Percentiles rank a stretch among this genome's conserved stretches.
phyloP scores from a whole-genome alignment of 345 rosid genomes.

The Rhizophora apiculata region DNA sequence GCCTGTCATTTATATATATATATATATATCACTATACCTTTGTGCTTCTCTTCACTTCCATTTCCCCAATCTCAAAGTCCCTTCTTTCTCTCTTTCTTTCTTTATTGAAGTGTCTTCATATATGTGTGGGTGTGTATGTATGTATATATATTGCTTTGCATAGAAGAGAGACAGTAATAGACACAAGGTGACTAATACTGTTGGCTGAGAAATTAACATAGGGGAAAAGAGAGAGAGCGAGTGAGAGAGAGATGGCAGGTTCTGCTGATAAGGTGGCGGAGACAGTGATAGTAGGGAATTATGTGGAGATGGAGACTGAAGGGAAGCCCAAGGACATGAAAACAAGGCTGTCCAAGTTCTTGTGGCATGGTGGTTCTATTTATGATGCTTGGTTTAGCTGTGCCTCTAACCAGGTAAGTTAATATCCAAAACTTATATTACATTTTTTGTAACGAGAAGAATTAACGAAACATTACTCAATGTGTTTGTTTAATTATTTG shows the following conservation, averaged over 20 bases:
- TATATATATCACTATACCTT: conserved; percentile 2
- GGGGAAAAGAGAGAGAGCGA: not conserved
- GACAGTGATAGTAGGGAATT: conserved; percentile 81
- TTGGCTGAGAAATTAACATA: too few relatives aligned
- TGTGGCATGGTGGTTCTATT: conserved; percentile 97
- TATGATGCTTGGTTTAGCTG: conserved; percentile 99
- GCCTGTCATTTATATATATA: conserved; percentile 14
- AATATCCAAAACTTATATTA: too few relatives aligned
- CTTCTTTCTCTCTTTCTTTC: not conserved
- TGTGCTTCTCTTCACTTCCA: conserved; percentile 29
- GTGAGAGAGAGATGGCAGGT: conserved; percentile 23
- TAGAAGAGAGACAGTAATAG: not conserved
- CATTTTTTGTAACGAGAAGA: too few relatives aligned
- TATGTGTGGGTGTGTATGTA: too few relatives aligned
- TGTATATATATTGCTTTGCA: not conserved
- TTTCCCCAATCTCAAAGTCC: conserved; percentile 11
- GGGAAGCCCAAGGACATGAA: conserved; percentile 59
- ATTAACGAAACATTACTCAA: too few relatives aligned
- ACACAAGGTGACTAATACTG: too few relatives aligned
- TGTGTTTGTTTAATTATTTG: not conserved
- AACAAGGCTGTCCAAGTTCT: conserved; percentile 57
- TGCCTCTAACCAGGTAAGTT: conserved; percentile 83
- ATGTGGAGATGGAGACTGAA: conserved; percentile 90
- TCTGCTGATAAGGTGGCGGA: conserved; percentile 79
- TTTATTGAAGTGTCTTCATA: too few relatives aligned